Evolutionary conservation across 2,329 filamentous ascomycete species (phyloP).

Genomic region (Apiospora rasikravindrae): DNA sequence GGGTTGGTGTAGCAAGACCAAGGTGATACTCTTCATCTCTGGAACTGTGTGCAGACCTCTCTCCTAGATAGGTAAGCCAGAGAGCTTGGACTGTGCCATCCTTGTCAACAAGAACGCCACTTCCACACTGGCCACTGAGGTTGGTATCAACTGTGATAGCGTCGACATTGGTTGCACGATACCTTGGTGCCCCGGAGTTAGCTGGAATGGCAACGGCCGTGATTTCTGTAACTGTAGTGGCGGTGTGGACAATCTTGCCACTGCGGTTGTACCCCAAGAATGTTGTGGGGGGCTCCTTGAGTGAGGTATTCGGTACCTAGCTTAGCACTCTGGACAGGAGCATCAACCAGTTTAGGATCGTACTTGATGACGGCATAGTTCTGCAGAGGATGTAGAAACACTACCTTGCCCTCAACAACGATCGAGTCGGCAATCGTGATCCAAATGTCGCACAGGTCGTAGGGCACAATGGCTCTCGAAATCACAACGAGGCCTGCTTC

Average conservation of each 20-base stretch:
- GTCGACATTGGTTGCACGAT: conserved; percentile 93
- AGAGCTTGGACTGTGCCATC: conserved; percentile 93
- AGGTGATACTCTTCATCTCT: conserved; percentile 97
- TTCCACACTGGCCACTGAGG: conserved; percentile 88
- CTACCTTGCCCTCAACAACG: conserved; percentile 89
- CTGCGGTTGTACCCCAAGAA: conserved; percentile 99
- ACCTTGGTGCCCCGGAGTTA: conserved; percentile 88
- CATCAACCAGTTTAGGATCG: conserved; percentile 90
- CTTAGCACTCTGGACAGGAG: conserved; percentile 87
- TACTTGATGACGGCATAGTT: conserved; percentile 98
- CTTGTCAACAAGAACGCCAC: conserved; percentile 86
- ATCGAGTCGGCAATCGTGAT: conserved; percentile 97
- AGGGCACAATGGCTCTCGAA: conserved; percentile 91
- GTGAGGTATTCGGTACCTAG: conserved; percentile 83
- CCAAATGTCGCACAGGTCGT: conserved; percentile 94
- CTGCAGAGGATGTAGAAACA: conserved; percentile 95
- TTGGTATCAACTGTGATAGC: conserved; percentile 97
- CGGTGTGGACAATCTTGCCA: conserved; percentile 87
- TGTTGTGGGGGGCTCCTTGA: conserved; percentile 90
- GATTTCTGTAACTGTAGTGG: conserved; percentile 95
- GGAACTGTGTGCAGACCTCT: conserved; percentile 76
- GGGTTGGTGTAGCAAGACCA: conserved; percentile 84
- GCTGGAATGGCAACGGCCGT: conserved; percentile 96
- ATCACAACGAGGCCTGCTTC: conserved; percentile 95
- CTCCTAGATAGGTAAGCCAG: conserved; percentile 96